Conservation (phyloP, 2,329 filamentous ascomycete genomes). For the Hypoxylon sp. region DNA sequence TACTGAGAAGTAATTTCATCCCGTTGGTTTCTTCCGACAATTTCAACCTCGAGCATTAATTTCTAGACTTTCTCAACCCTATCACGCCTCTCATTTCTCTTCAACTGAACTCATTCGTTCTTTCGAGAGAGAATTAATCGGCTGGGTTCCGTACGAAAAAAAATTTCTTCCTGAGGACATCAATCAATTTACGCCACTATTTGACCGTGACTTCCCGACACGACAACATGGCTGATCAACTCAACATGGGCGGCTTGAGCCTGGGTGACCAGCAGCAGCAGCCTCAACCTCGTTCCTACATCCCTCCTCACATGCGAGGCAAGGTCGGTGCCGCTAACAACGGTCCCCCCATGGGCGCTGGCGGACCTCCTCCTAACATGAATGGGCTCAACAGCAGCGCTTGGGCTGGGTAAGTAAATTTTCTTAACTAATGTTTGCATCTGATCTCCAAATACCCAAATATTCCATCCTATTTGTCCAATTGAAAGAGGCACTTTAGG, state of each 20-base stretch:
- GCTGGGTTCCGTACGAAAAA: conserved; percentile 50
- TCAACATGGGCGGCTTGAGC: conserved; percentile 84
- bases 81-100: conserved; percentile 47
- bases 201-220: conserved; percentile 27
- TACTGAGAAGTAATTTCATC: conserved; percentile 24
- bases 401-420: conserved; percentile 71
- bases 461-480: conserved; percentile 16
- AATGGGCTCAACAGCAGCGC: conserved; percentile 73
- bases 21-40: conserved; percentile 21
- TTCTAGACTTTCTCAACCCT: conserved; percentile 38
- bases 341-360: conserved; percentile 51
- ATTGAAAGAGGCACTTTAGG: neutral
- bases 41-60: conserved; percentile 27
- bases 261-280: conserved; percentile 66
- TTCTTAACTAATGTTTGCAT: neutral
- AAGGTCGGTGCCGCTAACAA: conserved; percentile 60
- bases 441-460: neutral
- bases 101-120: conserved; percentile 50
- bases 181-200: conserved; percentile 22
- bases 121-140: conserved; percentile 52
- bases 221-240: conserved; percentile 81
- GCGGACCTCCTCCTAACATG: conserved; percentile 58
- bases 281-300: conserved; percentile 77
- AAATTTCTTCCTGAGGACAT: conserved; percentile 37
- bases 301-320: conserved; percentile 85